Evolutionary conservation across 208 protist species (phyloP), one percentile per base, ranked within the genome.

Genomic region (Leishmania guyanensis): DNA sequence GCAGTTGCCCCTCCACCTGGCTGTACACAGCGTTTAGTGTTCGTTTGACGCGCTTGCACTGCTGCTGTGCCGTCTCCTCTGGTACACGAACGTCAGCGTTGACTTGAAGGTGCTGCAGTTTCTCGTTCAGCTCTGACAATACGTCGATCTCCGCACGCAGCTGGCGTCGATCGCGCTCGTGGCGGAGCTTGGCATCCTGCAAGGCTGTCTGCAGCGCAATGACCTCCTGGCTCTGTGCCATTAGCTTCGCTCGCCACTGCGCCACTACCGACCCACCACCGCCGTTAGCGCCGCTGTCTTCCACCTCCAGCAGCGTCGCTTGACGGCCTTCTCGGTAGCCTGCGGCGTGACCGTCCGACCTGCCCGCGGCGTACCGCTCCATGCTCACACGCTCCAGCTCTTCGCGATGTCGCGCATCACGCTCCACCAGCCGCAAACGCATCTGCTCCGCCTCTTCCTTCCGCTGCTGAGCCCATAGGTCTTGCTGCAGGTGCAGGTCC

Each of bases 361-460:
- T 77, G 51, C 93, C 93, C 3, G 82, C 78, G 26, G 76, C 77
- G 62, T 88, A 91, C 62, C 88, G 83, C 68, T 92, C 84, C 58
- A 91, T 83, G 9, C 75, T 69, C 3, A 86, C 77, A 2, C 81
- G 78, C 51, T 93, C 90, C 17, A 93, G 66, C 51, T 92, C 90
- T 17, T 88, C 69, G 5, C 88, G 87, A 62, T 91, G 89, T 26
- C 60, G 84, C 16, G 91, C 83, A 39, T 90, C 88, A 50, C 78
- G 58, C 75, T 96, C 93, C 29, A 96, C 78, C 12, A 86, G 29
- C 65, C 87, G 84, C 70, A 96, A 84, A 36, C 90, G 91, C 29
- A 80, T 74, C 36, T 88, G 86, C 81, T 95, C 91, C 71, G 88
- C 83, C 48, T 85, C 66, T n/a, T 96, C 88, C 26, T 54, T 71